Percentiles rank a stretch among this genome's conserved stretches.
Conservation (phyloP, 352 stramenopile genomes). For the Pythium vanterpoolii region DNA sequence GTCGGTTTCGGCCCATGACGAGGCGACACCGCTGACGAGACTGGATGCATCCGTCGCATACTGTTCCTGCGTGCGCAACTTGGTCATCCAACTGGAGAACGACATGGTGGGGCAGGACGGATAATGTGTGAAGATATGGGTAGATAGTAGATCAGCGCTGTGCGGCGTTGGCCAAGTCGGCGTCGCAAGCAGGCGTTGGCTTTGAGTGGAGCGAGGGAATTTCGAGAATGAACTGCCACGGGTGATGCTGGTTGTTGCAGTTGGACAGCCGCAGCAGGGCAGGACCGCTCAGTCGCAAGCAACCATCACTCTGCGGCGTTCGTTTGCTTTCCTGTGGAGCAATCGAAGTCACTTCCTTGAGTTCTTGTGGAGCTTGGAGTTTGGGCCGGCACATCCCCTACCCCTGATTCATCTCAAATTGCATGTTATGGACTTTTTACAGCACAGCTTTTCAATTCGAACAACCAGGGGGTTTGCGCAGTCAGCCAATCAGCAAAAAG, state of each 20-base stretch:
- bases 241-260: constrained; percentile 7
- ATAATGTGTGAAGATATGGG: background rate
- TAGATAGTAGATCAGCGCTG: too few species aligned
- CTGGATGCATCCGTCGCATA: constrained; percentile 13
- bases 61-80: constrained; percentile 33
- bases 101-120: constrained; percentile 39
- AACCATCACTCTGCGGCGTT: constrained; percentile 24
- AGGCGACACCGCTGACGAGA: constrained; percentile 22
- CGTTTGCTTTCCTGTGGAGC: constrained; percentile 20
- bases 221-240: constrained; percentile 31
- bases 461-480: background rate
- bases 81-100: constrained; percentile 49
- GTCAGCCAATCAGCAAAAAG: constrained; percentile 23
- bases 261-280: constrained; percentile 2
- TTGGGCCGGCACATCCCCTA: constrained; percentile 15
- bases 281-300: constrained; percentile 8
- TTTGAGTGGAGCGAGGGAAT: constrained; percentile 9
- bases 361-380: constrained; percentile 18
- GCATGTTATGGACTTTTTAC: background rate
- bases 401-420: constrained; percentile 17
- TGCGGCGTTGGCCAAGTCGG: background rate
- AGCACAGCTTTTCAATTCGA: background rate
- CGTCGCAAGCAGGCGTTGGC: constrained; percentile 17
- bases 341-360: constrained; percentile 20
- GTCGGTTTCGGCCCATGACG: constrained; percentile 58